A percentile compares a stretch with the other conserved stretches of the same genome.
Conservation (phyloP, 768 basidiomycete species). For the Tricholoma sp. region DNA sequence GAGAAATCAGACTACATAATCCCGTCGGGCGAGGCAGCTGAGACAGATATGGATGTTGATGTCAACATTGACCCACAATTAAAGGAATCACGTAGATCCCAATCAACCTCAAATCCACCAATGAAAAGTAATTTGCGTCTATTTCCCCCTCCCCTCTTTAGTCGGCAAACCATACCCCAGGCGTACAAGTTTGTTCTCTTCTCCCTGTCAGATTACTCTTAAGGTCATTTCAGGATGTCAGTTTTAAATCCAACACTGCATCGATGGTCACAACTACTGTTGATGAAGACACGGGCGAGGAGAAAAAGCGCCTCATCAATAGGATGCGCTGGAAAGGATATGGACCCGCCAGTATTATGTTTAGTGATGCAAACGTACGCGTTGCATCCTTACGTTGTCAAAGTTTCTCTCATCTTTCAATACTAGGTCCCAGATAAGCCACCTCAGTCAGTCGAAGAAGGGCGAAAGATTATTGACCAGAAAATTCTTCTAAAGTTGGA, state of each 20-base stretch:
- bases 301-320: slow-evolving; percentile 80
- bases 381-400: background rate
- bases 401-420: background rate
- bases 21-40: slow-evolving; percentile 18
- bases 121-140: slow-evolving; percentile 60
- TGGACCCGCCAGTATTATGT: slow-evolving; percentile 68
- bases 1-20: slow-evolving; percentile 62
- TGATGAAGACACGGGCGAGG: slow-evolving; percentile 75
- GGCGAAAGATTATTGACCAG: slow-evolving; percentile 48
- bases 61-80: slow-evolving; percentile 52
- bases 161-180: slow-evolving; percentile 72
- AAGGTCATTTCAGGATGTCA: slow-evolving; percentile 20
- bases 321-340: slow-evolving; percentile 82
- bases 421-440: slow-evolving; percentile 63
- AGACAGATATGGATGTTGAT: slow-evolving; percentile 18
- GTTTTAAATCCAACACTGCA: slow-evolving; percentile 74
- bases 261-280: slow-evolving; percentile 63
- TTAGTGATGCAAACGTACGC: slow-evolving; percentile 52
- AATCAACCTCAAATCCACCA: slow-evolving; percentile 11
- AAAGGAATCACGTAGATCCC: slow-evolving; percentile 16
- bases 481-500: slow-evolving; percentile 49
- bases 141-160: slow-evolving; percentile 88
- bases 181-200: slow-evolving; percentile 61
- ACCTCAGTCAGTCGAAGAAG: slow-evolving; percentile 56
- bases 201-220: background rate